phyloP scores from a whole-genome alignment of 345 rosid species.

The Capsella bursapastoris region DNA sequence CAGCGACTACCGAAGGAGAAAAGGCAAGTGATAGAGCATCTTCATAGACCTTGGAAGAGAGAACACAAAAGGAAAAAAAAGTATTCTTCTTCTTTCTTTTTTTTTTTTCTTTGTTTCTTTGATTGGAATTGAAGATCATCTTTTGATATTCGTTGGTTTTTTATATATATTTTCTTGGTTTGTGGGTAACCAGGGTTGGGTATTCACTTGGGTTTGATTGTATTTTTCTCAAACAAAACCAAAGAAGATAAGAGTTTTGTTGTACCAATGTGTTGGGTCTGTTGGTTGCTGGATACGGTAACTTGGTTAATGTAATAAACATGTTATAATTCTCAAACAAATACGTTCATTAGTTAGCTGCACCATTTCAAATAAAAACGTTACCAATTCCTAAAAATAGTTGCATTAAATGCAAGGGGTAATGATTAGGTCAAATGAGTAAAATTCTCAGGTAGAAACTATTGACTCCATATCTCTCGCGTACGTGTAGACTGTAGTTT shows the following conservation, averaged over 20 bases:
- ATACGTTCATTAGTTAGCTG: background rate
- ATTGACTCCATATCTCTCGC: background rate
- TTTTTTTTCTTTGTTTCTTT: slow-evolving; percentile 18
- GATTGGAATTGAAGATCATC: slow-evolving; percentile 25
- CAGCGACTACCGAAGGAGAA: slow-evolving; percentile 43
- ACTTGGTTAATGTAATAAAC: slow-evolving; percentile 30
- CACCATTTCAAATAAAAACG: no score
- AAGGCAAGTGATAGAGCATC: slow-evolving; percentile 48
- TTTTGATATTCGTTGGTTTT: slow-evolving; percentile 32
- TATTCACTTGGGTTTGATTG: slow-evolving; percentile 19
- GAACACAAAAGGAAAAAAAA: background rate
- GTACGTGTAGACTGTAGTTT: slow-evolving; percentile 3
- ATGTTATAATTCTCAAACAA: background rate
- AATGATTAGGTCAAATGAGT: slow-evolving; percentile 25
- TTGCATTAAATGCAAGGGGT: slow-evolving; percentile 25
- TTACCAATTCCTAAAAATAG: background rate
- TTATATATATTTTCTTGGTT: slow-evolving; percentile 25
- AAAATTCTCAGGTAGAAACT: slow-evolving; percentile 32
- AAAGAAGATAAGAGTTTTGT: slow-evolving; percentile 25
- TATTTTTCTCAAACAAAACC: slow-evolving; percentile 40
- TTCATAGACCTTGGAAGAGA: slow-evolving; percentile 27
- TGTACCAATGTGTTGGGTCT: slow-evolving; percentile 24
- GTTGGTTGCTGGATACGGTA: slow-evolving; percentile 21
- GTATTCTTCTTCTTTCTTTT: slow-evolving; percentile 11
- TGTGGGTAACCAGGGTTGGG: slow-evolving; percentile 30